These are phyloP conservation scores for Cicer chorassanicum DNA, from an alignment of 306 rosid genomes.

Conservation along the genomic window DNA sequence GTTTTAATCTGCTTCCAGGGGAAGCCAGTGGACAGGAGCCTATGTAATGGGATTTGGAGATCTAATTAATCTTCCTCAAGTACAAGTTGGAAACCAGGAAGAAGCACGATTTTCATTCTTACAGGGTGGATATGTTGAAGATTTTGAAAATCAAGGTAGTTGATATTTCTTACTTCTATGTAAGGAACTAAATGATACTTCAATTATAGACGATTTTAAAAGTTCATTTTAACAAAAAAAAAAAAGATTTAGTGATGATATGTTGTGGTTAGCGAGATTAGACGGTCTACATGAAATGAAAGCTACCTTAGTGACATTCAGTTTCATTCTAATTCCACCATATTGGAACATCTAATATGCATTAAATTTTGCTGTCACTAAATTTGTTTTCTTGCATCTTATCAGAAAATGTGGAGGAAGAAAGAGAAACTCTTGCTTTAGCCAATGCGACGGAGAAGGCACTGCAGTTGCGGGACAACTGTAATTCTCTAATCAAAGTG, in stretches of 20 bases:
- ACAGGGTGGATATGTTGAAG: conserved; percentile 84
- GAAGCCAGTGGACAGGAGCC: conserved; percentile 91
- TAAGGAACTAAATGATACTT: conserved; percentile 28
- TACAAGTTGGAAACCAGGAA: conserved; percentile 49
- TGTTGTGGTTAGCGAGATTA: conserved; percentile 22
- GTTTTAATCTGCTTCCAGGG: conserved; percentile 55
- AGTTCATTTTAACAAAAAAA: not conserved
- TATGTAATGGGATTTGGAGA: conserved; percentile 76
- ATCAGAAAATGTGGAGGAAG: conserved; percentile 64
- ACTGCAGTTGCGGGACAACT: conserved; percentile 65
- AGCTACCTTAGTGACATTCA: not conserved
- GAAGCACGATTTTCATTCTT: conserved; percentile 89
- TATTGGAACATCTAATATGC: conserved; percentile 11
- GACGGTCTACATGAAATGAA: not conserved
- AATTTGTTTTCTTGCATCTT: not conserved
- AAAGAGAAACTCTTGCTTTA: conserved; percentile 57
- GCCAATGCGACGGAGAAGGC: conserved; percentile 74
- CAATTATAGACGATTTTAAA: not conserved
- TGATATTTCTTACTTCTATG: conserved; percentile 25
- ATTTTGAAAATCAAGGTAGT: conserved; percentile 68
- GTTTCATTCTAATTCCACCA: conserved; percentile 10
- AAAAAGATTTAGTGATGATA: conserved; percentile 16
- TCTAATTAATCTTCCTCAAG: conserved; percentile 57
- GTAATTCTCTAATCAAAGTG: conserved; percentile 57
- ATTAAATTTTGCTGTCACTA: conserved; percentile 10